Evolutionary conservation across 108 stramenopile species (phyloP).

Genomic region (Stephanodiscus triporus): DNA sequence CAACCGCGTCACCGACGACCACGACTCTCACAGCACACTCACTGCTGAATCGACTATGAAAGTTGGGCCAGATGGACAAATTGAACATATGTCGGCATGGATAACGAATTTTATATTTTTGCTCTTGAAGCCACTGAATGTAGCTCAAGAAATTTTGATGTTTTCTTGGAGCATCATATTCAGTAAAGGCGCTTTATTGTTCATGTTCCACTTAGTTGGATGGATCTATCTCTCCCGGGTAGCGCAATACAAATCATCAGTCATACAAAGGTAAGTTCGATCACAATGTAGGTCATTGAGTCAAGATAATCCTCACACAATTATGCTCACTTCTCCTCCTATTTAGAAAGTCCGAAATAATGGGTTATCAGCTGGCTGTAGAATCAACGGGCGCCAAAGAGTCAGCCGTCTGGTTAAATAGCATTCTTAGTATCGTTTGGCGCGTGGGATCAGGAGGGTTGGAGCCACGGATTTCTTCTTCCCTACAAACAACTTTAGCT

Average conservation of each 20-base stretch:
- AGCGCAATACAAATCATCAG: conserved; percentile 40
- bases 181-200: conserved; percentile 20
- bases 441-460: conserved; percentile 38
- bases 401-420: conserved; percentile 49
- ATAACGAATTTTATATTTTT: not conserved
- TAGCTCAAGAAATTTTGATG: not conserved
- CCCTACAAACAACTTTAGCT: conserved; percentile 9
- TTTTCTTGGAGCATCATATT: conserved; percentile 3
- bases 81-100: not conserved
- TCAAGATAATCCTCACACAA: not conserved
- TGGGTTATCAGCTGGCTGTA: conserved; percentile 36
- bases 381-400: conserved; percentile 36
- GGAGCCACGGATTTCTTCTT: conserved; percentile 33
- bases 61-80: conserved; percentile 2
- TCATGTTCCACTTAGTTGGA: conserved; percentile 28
- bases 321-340: not conserved
- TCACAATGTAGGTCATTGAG: not conserved
- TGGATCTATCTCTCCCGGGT: conserved; percentile 37
- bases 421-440: conserved; percentile 32
- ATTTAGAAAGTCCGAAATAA: conserved; percentile 23
- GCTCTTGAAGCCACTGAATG: conserved; percentile 27
- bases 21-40: conserved; percentile 12
- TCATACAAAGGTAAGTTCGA: conserved; percentile 28
- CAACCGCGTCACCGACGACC: conserved; percentile 4
- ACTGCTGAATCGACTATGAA: conserved; percentile 14